A percentile compares a stretch with the other conserved stretches of the same genome.
phyloP scores from a whole-genome alignment of 2,329 filamentous ascomycete genomes.

The Stylonectria norvegica region DNA sequence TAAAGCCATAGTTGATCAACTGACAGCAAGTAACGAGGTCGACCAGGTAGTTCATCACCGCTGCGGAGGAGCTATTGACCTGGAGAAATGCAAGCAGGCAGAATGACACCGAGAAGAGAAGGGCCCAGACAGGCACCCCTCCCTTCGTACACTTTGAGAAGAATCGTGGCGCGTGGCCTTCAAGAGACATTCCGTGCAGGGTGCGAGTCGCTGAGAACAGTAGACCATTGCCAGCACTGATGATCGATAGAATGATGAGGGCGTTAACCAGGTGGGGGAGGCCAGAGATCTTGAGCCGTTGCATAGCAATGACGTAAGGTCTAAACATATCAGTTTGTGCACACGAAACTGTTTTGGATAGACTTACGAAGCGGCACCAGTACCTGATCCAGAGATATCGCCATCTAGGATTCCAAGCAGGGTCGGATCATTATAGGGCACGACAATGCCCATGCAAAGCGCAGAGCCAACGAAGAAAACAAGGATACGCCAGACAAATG shows the following conservation, averaged over 20 bases:
- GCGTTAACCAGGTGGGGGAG: conserved; percentile 50
- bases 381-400: conserved; percentile 5
- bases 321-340: not conserved
- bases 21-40: conserved; percentile 13
- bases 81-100: conserved; percentile 15
- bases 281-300: conserved; percentile 32
- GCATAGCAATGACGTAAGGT: conserved; percentile 9
- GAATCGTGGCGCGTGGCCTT: conserved; percentile 41
- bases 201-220: conserved; percentile 41
- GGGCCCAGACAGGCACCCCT: conserved; percentile 5
- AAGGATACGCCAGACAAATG: conserved; percentile 69
- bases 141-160: conserved; percentile 9
- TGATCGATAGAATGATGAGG: conserved; percentile 40
- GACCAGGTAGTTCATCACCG: conserved; percentile 13
- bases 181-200: conserved; percentile 32
- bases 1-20: conserved; percentile 14
- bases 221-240: conserved; percentile 53
- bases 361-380: conserved; percentile 9
- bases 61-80: conserved; percentile 9
- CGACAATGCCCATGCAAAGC: conserved; percentile 10
- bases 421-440: conserved; percentile 6
- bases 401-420: conserved; percentile 3
- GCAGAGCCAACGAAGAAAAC: conserved; percentile 64
- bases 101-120: conserved; percentile 8
- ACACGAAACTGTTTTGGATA: not conserved